Evolutionary conservation across 345 rosid species (phyloP), one percentile per base, ranked within the genome.

Genomic region (Gossypium turneri): DNA sequence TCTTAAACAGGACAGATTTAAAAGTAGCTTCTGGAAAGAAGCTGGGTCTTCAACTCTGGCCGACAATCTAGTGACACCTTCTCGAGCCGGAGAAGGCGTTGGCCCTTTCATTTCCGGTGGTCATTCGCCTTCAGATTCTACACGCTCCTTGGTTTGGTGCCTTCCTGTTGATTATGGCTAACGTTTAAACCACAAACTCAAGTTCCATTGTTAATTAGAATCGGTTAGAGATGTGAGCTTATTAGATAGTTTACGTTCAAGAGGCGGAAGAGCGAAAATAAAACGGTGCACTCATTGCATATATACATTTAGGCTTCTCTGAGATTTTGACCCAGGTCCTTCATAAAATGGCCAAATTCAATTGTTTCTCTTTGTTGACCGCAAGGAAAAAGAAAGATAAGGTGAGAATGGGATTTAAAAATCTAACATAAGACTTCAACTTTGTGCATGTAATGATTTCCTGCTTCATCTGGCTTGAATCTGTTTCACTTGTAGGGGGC

Each of bases 101-200:
- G 73, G 70, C 59, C 77, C 82, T 80, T 81, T 67, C 75, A 75
- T 79, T 81, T 66, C 89, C 78, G 84, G 81, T 79, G 79, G 66
- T 77, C 83, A 11, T 51, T 38, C 66, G 38, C 47, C 34, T 70
- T 78, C 72, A 68, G 47, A 72, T 65, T 61, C 77, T 64, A 67
- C 68, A 24, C 73, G 47, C 16, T 79, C 86, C 50, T 72, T 82
- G 84, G 79, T 88, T 47, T 81, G 87, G 81, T 76, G 84, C 47
- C 96, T 90, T 76, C 98, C 97, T 2, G 75, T 90, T 70, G 98
- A 90, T 82, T 87, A 92, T 79, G 98, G 91, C 82, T 92, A 86
- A 92, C 74, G 44, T 73, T 71, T 61, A 44, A 80, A 69, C 72
- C 22, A 13, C 44, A 34, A 66, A 56, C 62, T 62, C 55, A 25